These are phyloP conservation scores for Meripilus lineatus DNA, from an alignment of 1,284 basidiomycete genomes.

Conservation along the genomic window DNA sequence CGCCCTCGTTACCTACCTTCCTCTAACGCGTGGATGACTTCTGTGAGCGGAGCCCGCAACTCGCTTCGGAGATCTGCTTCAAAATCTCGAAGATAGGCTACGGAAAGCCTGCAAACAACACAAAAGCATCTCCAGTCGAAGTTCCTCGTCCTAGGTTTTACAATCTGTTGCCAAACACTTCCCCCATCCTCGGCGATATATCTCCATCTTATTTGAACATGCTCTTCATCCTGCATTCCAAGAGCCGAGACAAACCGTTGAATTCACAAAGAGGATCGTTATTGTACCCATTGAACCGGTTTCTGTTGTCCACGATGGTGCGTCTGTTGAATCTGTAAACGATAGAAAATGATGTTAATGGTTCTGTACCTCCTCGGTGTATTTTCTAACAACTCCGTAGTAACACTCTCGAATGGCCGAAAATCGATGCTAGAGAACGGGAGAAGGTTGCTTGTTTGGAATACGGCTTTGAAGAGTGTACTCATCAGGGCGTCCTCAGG, in stretches of 20 bases:
- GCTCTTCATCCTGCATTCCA: conserved; percentile 70
- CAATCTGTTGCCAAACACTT: conserved; percentile 54
- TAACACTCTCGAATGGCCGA: conserved; percentile 70
- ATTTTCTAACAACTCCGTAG: conserved; percentile 64
- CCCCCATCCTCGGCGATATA: conserved; percentile 60
- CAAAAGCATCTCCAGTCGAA: conserved; percentile 53
- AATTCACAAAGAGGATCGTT: conserved; percentile 69
- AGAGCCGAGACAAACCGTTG: conserved; percentile 52
- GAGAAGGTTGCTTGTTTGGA: conserved; percentile 62
- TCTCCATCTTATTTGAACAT: conserved; percentile 75
- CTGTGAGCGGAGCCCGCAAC: conserved; percentile 40
- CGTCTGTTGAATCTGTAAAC: conserved; percentile 16
- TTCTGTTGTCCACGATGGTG: too few species aligned
- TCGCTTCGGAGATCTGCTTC: conserved; percentile 38
- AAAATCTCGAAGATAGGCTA: conserved; percentile 60
- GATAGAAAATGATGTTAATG: conserved; percentile 51
- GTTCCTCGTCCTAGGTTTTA: conserved; percentile 61
- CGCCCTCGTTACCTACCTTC: conserved; percentile 37
- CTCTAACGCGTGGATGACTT: conserved; percentile 49
- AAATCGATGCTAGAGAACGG: conserved; percentile 54
- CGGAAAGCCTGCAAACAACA: conserved; percentile 53
- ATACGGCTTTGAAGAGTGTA: conserved; percentile 69
- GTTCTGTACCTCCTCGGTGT: conserved; percentile 74
- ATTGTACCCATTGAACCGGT: conserved; percentile 47
- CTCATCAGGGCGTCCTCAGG: conserved; percentile 62